A percentile compares a stretch with the other conserved stretches of the same genome.
Evolutionary conservation across 2,329 filamentous ascomycete genomes (phyloP).

Genomic region (Microcyclosporella mali): DNA sequence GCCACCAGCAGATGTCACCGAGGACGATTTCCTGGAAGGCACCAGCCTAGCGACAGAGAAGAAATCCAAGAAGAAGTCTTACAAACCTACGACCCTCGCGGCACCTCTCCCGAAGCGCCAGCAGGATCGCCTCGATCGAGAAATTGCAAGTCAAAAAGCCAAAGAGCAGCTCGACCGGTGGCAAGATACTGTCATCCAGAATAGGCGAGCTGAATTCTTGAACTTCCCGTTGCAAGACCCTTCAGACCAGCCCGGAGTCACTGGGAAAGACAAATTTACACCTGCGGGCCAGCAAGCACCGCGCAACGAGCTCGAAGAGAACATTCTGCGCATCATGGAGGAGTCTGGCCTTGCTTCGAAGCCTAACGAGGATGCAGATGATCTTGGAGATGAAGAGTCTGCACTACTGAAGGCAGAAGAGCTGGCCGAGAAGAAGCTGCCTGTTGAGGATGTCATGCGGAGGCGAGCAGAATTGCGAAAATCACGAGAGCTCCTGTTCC

Average conservation of each 20-base stretch:
- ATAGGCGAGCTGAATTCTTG: slow-evolving; percentile 84
- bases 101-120: slow-evolving; percentile 79
- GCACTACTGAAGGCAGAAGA: slow-evolving; percentile 64
- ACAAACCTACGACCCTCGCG: slow-evolving; percentile 47
- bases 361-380: slow-evolving; percentile 45
- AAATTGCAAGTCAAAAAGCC: slow-evolving; percentile 79
- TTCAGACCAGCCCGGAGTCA: slow-evolving; percentile 55
- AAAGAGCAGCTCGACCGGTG: slow-evolving; percentile 86
- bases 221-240: slow-evolving; percentile 72
- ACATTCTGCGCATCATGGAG: slow-evolving; percentile 82
- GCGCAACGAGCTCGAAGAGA: slow-evolving; percentile 74
- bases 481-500: slow-evolving; percentile 76
- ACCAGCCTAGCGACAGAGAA: slow-evolving; percentile 65
- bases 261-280: slow-evolving; percentile 59
- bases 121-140: slow-evolving; percentile 76
- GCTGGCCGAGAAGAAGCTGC: slow-evolving; percentile 64
- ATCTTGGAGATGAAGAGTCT: slow-evolving; percentile 50
- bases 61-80: slow-evolving; percentile 45
- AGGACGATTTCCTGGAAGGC: slow-evolving; percentile 57
- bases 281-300: slow-evolving; percentile 54
- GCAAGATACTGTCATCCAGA: slow-evolving; percentile 92
- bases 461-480: slow-evolving; percentile 68
- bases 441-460: slow-evolving; percentile 65
- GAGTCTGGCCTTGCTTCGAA: slow-evolving; percentile 67
- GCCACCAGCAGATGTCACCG: slow-evolving; percentile 40